Evolutionary conservation across 345 rosid genomes (phyloP), one percentile per base, ranked within the genome.

Genomic region (Syzygium grande): DNA sequence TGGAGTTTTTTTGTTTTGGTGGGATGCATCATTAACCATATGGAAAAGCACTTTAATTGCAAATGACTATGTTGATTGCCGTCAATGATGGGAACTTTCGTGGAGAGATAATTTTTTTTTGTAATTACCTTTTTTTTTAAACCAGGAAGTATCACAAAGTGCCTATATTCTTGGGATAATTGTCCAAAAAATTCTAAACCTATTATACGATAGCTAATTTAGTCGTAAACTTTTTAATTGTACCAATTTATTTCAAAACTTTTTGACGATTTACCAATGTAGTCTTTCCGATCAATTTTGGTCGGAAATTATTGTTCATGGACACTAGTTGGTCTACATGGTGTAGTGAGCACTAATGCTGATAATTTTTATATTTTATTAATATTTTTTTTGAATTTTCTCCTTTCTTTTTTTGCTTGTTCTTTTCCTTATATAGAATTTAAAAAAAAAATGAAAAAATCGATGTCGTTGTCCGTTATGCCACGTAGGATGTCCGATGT

Each of bases 231-330:
- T 12, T 27, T 27, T 27, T 2, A 5, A 1, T 59, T 59, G n/a
- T 59, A 2, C 11, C 0, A 27, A 29, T 27, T 59, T 59, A 27
- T 0, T 59, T 3, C 1, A 12, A 59, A 59, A 5, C 0, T 0
- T 0, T 59, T 27, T 11, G 13, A 59, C 0, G 0, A 59, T 59
- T 59, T 59, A 29, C 3, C 0, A 59, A 59, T 27, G 4, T 27
- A 59, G 8, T 5, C 7, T 59, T 59, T 27, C 7, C 6, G 3
- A 0, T 2, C 3, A 27, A 59, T 25, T 59, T 27, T 59, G 8
- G 7, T 25, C 3, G 0, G 1, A 59, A 59, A 59, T 59, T 27
- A 3, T 4, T 6, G 1, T 59, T 27, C 1, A 0, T 10, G n/a
- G 30, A 59, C 65, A 59, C 15, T 6, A 25, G 30, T 5, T 15